phyloP scores from a whole-genome alignment of 2,329 filamentous ascomycete species.

The Calonectria henricotiae region DNA sequence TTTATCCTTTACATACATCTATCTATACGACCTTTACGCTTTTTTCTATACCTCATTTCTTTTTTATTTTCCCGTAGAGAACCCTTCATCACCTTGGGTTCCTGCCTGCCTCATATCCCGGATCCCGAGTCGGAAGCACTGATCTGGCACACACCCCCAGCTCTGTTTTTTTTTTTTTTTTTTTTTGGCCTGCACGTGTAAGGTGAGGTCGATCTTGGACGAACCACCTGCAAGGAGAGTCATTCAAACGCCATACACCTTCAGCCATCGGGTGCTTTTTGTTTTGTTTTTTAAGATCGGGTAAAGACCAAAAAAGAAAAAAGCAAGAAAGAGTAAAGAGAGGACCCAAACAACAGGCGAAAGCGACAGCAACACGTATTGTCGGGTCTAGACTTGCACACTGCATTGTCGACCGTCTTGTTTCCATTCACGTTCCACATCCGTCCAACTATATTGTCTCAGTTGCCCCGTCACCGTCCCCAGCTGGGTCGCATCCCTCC shows the following conservation, averaged over 20 bases:
- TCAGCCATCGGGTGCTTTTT: not conserved
- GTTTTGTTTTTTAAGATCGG: constrained; percentile 11
- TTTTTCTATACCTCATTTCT: constrained; percentile 7
- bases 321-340: not conserved
- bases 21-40: constrained; percentile 5
- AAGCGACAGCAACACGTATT: constrained; percentile 3
- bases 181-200: constrained; percentile 23
- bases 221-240: constrained; percentile 34
- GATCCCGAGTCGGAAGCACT: constrained; percentile 36
- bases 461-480: constrained; percentile 28
- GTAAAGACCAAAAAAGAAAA: constrained; percentile 14
- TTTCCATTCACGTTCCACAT: constrained; percentile 16
- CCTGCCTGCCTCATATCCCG: constrained; percentile 15
- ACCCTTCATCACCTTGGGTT: not conserved
- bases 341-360: not conserved
- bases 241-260: constrained; percentile 11
- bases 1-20: constrained; percentile 10
- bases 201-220: constrained; percentile 15
- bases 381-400: not conserved
- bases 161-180: not conserved
- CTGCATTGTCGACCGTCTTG: constrained; percentile 1
- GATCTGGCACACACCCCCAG: constrained; percentile 19
- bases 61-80: not conserved
- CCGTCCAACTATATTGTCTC: constrained; percentile 12
- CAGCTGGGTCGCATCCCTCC: constrained; percentile 22